Evolutionary conservation across 1,139 yeast genomes (phyloP), one percentile per base, ranked within the genome.

Genomic region (Candida dubliniensis): DNA sequence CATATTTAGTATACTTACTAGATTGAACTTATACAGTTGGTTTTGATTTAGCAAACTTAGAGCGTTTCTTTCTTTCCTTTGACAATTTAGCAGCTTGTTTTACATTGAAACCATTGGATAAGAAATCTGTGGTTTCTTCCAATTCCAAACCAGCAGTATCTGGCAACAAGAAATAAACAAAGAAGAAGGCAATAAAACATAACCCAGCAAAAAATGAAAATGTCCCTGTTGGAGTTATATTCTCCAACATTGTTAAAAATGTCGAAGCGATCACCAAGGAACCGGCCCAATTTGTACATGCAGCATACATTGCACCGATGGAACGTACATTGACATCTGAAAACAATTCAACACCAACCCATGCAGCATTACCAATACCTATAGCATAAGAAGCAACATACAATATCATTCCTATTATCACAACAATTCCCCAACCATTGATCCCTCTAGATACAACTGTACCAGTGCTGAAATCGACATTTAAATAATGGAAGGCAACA

Each of bases 221-320:
- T 0, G 99, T 91, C 31, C 98, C 98, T 0, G 96, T 82, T 34
- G 98, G 97, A 1, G 98, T 89, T 52, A 91, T 90, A 52, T 82
- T 86, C 62, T 87, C 81, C 71, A 91, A 77, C 98, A 91, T 91
- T 26, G 98, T 90, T 63, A 93, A 76, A 67, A 90, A 91, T 0
- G 97, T 87, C 3, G 96, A 79, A 1, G 97, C 88, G 60, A 91
- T 87, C 35, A 89, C 86, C 57, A 93, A 73, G 26, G 96, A 89
- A 42, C 98, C 98, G 11, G 90, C 82, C 99, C 99, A 93, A 71
- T 93, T 93, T 37, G 93, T 84, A 26, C 91, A 89, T n/a, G 97
- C 87, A 2, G 97, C 91, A 57, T 81, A 84, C 54, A 96, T 87
- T 2, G 90, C 84, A 47, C 98, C 99, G 36, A 89, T 77, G 44